These are phyloP conservation scores for Coix lacrymajobi DNA, from an alignment of 176 grass and related monocot genomes.

Conservation along the genomic window DNA sequence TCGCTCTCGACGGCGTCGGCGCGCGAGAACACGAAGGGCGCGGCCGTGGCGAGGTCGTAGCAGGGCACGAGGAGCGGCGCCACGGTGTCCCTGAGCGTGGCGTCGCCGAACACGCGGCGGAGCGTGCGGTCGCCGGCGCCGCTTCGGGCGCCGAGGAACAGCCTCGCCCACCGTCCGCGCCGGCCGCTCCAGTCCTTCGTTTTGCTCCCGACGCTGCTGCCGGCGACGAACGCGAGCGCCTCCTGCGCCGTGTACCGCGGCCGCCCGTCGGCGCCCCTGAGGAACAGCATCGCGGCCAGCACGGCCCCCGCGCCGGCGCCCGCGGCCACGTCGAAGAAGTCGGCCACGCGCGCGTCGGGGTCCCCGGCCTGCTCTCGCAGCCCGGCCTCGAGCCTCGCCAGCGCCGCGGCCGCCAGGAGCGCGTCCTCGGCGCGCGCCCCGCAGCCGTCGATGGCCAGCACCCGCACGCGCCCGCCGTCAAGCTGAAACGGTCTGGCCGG, in stretches of 20 bases:
- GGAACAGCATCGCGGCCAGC: conserved; percentile 61
- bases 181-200: conserved; percentile 17
- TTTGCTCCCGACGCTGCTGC: not conserved
- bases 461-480: conserved; percentile 28
- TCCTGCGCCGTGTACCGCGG: conserved; percentile 53
- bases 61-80: conserved; percentile 71
- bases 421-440: conserved; percentile 40
- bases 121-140: not conserved
- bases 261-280: conserved; percentile 41
- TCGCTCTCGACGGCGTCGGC: conserved; percentile 79
- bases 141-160: not conserved
- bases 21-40: conserved; percentile 82
- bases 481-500: not conserved
- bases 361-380: conserved; percentile 36
- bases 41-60: conserved; percentile 69
- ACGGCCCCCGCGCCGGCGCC: conserved; percentile 61
- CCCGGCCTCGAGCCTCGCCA: conserved; percentile 49
- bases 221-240: conserved; percentile 44
- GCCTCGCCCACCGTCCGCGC: conserved; percentile 9
- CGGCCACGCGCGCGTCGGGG: conserved; percentile 42
- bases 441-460: conserved; percentile 73
- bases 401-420: conserved; percentile 46
- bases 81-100: conserved; percentile 61
- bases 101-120: conserved; percentile 59
- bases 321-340: conserved; percentile 79